These are phyloP conservation scores for Cicer bijugum DNA, from an alignment of 306 rosid species.

Conservation along the genomic window DNA sequence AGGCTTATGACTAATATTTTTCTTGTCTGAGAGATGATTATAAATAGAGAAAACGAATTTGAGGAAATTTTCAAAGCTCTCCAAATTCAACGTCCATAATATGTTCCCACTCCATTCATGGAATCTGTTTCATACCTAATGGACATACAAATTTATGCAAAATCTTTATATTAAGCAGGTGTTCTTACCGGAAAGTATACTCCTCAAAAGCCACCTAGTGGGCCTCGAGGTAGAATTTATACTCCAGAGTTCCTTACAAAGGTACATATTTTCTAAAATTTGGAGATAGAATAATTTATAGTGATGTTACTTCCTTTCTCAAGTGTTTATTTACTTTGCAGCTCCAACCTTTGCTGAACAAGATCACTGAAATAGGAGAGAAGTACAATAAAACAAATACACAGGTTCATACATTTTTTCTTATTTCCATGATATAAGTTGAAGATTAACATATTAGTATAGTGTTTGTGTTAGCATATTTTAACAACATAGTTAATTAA, in stretches of 20 bases:
- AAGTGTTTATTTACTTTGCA: conserved; percentile 50
- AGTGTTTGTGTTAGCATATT: conserved; percentile 20
- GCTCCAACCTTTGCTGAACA: conserved; percentile 85
- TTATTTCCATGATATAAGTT: conserved; percentile 28
- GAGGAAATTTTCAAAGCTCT: no score
- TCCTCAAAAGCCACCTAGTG: conserved; percentile 75
- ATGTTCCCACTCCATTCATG: not conserved
- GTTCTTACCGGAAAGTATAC: conserved; percentile 85
- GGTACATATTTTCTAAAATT: conserved; percentile 46
- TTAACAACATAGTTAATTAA: conserved; percentile 25
- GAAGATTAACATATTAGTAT: not conserved
- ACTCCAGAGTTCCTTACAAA: conserved; percentile 71
- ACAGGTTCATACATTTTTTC: conserved; percentile 59
- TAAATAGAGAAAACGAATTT: no score
- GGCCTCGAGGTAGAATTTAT: conserved; percentile 81
- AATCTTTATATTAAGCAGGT: conserved; percentile 55
- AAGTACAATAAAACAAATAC: conserved; percentile 55
- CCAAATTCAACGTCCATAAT: no score
- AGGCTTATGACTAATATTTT: no score
- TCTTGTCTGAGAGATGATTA: no score
- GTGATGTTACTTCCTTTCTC: conserved; percentile 35
- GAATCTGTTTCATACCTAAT: not conserved
- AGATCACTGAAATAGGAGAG: conserved; percentile 66
- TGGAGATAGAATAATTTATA: conserved; percentile 24
- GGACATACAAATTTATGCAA: conserved; percentile 11